These are phyloP conservation scores for Corymbia citriodora DNA, from an alignment of 441 rosid species.

Conservation along the genomic window DNA sequence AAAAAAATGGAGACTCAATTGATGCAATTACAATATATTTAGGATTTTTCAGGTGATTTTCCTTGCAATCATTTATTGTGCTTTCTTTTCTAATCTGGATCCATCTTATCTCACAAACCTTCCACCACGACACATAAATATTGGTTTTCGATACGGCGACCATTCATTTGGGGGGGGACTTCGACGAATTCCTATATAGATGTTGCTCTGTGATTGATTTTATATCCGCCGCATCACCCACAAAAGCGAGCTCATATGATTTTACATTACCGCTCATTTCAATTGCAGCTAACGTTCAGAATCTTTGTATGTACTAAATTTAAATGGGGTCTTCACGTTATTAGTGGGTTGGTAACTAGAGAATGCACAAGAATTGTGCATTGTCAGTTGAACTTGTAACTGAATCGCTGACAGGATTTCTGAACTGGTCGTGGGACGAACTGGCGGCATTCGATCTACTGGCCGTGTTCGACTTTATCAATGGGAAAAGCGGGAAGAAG, in stretches of 20 bases:
- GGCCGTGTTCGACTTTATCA: background rate
- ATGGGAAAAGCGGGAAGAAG: background rate
- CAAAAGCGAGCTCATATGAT: too few species aligned
- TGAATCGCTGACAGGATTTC: background rate
- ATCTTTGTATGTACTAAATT: background rate
- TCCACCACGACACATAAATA: background rate
- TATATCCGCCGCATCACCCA: background rate
- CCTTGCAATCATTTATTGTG: background rate
- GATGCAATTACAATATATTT: too few species aligned
- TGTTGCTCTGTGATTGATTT: background rate
- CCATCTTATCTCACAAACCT: background rate
- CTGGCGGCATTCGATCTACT: background rate
- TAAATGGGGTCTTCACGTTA: too few species aligned
- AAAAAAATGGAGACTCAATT: too few species aligned
- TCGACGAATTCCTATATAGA: background rate
- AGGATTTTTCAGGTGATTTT: too few species aligned
- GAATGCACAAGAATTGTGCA: background rate
- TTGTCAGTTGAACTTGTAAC: background rate
- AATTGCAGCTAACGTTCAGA: background rate
- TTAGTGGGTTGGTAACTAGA: background rate
- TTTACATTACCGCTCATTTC: background rate
- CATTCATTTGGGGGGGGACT: background rate
- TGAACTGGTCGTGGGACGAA: background rate
- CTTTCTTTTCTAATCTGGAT: background rate
- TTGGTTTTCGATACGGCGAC: background rate